phyloP scores from a whole-genome alignment of 495 filamentous ascomycete genomes.

The Hyphodiscus hymeniophilus region DNA sequence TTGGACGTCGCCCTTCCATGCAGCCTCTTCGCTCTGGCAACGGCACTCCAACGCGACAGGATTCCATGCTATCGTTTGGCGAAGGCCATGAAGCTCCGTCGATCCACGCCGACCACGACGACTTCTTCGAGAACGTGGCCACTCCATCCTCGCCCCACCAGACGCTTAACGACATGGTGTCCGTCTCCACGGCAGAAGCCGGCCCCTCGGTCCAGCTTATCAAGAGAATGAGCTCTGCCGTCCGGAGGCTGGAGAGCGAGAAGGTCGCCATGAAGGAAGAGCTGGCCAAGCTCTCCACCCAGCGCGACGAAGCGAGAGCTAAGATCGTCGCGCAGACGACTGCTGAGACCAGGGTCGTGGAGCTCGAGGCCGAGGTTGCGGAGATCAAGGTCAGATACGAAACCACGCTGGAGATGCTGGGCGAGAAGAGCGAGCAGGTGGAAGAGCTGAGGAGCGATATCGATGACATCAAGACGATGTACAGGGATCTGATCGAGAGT shows the following conservation, averaged over 20 bases:
- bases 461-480: constrained; percentile 87
- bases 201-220: constrained; percentile 94
- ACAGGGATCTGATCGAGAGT: constrained; percentile 81
- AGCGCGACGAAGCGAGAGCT: constrained; percentile 83
- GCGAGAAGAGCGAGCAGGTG: constrained; percentile 92
- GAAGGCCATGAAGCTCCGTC: constrained; percentile 44
- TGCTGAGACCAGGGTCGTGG: constrained; percentile 49
- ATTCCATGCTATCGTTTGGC: constrained; percentile 15
- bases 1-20: constrained; percentile 12
- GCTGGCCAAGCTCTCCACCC: constrained; percentile 63
- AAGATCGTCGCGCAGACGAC: constrained; percentile 71
- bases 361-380: constrained; percentile 56
- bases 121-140: constrained; percentile 51
- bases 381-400: constrained; percentile 68
- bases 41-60: constrained; percentile 19
- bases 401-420: constrained; percentile 87
- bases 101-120: constrained; percentile 55
- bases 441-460: constrained; percentile 88
- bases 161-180: constrained; percentile 79
- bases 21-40: constrained; percentile 13
- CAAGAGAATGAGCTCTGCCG: constrained; percentile 89
- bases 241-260: constrained; percentile 85
- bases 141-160: constrained; percentile 59
- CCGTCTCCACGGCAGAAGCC: constrained; percentile 77
- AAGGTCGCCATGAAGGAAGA: constrained; percentile 82